Evolutionary conservation across 495 filamentous ascomycete species (phyloP), one percentile per base, ranked within the genome.

Genomic region (Trichoderma parareesei): DNA sequence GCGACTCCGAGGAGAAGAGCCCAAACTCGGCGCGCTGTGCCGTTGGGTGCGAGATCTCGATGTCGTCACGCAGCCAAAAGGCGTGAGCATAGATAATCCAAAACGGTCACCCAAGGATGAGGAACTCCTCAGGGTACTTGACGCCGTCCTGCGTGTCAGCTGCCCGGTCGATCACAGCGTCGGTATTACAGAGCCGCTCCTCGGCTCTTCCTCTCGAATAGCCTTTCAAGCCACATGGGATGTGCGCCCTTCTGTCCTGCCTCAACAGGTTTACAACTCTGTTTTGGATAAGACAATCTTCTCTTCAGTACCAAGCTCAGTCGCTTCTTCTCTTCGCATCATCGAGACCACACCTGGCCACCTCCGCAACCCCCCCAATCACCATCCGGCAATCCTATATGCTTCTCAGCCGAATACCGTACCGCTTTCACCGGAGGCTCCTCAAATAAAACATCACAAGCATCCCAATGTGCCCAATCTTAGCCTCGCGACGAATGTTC

Each of bases 41-140:
- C 72, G 79, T 46, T 82, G 79, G 79, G 79, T 82, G 41, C 69
- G 79, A 59, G 79, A 81, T 62, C 70, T 81, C 35, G 79, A 82
- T 66, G 75, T 78, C 41, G 74, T 79, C 57, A 79, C 74, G 68
- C 71, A 67, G 16, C 49, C 67, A 14, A 61, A 64, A 13, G 53
- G 18, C 9, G 46, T 14, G 9, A 60, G 14, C n/a, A 43, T 38
- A 33, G 62, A 61, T 13, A 41, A 37, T 11, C 42, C 48, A 4
- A 48, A 64, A 11, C 69, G 69, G 0, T 67, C 14, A 11, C 60
- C 63, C 46, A 66, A 65, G 42, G 73, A 76, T 9, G 61, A 71
- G 37, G 71, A 79, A 16, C 64, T 75, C 9, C 66, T 80, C 42
- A 68, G 61, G 16, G 74, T 79, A 0, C 68, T 82, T 60, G 79